These are phyloP conservation scores for Vairimorpha ceranae DNA, from an alignment of 371 early-diverging fungal species.

Conservation along the genomic window DNA sequence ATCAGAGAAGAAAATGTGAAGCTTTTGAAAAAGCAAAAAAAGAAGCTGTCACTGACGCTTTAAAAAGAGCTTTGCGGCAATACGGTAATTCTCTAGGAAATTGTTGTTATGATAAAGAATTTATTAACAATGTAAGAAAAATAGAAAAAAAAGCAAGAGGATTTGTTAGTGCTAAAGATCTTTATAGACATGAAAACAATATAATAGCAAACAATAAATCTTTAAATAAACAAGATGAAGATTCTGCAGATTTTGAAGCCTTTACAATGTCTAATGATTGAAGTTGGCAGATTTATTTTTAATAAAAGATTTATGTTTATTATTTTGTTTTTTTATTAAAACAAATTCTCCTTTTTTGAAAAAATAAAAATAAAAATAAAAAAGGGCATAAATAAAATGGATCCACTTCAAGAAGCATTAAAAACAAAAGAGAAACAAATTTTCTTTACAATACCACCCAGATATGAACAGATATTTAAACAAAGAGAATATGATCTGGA, in stretches of 20 bases:
- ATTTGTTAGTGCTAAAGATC: constrained; percentile 22
- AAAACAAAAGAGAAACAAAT: constrained; percentile 23
- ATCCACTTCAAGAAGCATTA: constrained; percentile 52
- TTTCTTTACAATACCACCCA: constrained; percentile 31
- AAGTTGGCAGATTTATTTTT: too few species aligned
- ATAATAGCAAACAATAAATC: background rate
- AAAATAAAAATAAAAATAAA: background rate
- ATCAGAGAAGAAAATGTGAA: constrained; percentile 69
- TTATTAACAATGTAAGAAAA: constrained; percentile 65
- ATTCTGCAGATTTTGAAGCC: constrained; percentile 1
- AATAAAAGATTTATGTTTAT: too few species aligned
- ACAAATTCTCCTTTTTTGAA: too few species aligned
- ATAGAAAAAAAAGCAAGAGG: constrained; percentile 25
- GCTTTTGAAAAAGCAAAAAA: constrained; percentile 89
- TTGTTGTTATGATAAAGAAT: constrained; percentile 84
- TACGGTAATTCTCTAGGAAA: constrained; percentile 90
- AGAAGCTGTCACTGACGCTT: constrained; percentile 85
- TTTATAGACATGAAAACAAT: constrained; percentile 28
- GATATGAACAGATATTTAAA: constrained; percentile 42
- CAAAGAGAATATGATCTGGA: constrained; percentile 50
- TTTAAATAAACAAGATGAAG: constrained; percentile 2
- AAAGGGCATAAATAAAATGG: constrained; percentile 22
- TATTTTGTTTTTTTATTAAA: too few species aligned
- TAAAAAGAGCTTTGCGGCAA: constrained; percentile 78
- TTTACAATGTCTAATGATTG: background rate